Conservation (phyloP, 2,329 filamentous ascomycete species). For the Pseudocercospora fuligena region DNA sequence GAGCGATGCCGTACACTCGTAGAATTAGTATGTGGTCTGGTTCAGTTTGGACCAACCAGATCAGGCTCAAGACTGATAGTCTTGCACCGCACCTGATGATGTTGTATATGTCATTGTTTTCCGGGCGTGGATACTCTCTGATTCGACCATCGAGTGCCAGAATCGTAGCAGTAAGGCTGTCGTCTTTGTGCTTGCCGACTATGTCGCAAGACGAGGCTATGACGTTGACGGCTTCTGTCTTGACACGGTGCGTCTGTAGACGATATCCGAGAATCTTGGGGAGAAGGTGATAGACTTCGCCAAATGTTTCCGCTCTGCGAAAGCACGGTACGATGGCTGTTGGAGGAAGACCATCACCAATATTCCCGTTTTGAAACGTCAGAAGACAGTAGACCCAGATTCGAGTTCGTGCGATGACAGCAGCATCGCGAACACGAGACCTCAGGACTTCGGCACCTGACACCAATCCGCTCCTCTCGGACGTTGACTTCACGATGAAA, state of each 20-base stretch:
- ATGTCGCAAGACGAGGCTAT: conserved; percentile 16
- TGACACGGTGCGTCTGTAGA: conserved; percentile 1
- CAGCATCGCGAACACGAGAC: conserved; percentile 1
- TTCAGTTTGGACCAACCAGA: conserved; percentile 9
- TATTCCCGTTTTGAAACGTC: conserved; percentile 13
- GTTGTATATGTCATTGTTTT: background rate
- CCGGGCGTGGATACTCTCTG: conserved; percentile 6
- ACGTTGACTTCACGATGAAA: conserved; percentile 11
- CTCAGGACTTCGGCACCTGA: background rate
- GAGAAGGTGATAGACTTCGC: conserved; percentile 3
- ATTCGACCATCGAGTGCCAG: conserved; percentile 8
- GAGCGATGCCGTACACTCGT: conserved; percentile 9
- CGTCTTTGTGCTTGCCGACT: conserved; percentile 1
- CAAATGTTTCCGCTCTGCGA: conserved; percentile 7
- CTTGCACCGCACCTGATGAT: conserved; percentile 10
- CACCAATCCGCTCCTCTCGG: background rate
- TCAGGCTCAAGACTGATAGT: conserved; percentile 3
- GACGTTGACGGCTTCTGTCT: conserved; percentile 12
- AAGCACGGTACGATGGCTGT: conserved; percentile 12
- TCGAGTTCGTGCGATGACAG: conserved; percentile 5
- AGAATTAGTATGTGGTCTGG: conserved; percentile 11
- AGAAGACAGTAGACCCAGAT: conserved; percentile 12
- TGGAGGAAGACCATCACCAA: conserved; percentile 15
- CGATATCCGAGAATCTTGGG: conserved; percentile 13
- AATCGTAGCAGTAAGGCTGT: conserved; percentile 9